A percentile compares a stretch with the other conserved stretches of the same genome.
Conservation (phyloP, 176 grass and related monocot genomes). For the Aegilops longissima region DNA sequence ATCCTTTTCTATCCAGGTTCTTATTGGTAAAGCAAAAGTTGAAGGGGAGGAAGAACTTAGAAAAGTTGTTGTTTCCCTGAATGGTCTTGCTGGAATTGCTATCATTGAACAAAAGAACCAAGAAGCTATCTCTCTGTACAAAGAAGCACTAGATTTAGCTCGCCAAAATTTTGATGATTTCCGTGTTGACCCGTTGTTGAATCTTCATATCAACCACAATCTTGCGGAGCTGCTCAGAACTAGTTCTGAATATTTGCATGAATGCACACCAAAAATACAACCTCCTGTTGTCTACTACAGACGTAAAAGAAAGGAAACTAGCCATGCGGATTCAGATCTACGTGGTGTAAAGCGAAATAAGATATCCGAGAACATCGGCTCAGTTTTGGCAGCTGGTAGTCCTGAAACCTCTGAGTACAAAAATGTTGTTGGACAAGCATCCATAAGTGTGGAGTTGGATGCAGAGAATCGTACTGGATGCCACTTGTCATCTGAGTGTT, state of each 20-base stretch:
- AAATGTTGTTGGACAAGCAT: conserved; percentile 16
- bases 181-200: conserved; percentile 85
- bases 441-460: conserved; percentile 6
- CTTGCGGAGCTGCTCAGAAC: conserved; percentile 64
- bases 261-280: conserved; percentile 60
- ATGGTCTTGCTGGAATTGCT: conserved; percentile 94
- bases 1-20: conserved; percentile 62
- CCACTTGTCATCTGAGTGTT: conserved; percentile 65
- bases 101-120: conserved; percentile 73
- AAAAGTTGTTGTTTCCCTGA: conserved; percentile 83
- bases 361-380: conserved; percentile 35
- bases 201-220: conserved; percentile 97
- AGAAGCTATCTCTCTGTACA: conserved; percentile 84
- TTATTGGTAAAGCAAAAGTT: conserved; percentile 92
- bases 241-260: conserved; percentile 69
- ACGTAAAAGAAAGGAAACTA: conserved; percentile 61
- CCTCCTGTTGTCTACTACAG: conserved; percentile 30
- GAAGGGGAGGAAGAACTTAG: conserved; percentile 98
- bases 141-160: conserved; percentile 78
- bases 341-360: conserved; percentile 58
- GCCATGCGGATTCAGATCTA: conserved; percentile 43
- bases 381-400: conserved; percentile 36
- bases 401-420: conserved; percentile 37
- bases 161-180: conserved; percentile 72
- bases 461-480: conserved; percentile 34